Evolutionary conservation across 2,329 filamentous ascomycete species (phyloP).

Genomic region (Ophiocordyceps australis): DNA sequence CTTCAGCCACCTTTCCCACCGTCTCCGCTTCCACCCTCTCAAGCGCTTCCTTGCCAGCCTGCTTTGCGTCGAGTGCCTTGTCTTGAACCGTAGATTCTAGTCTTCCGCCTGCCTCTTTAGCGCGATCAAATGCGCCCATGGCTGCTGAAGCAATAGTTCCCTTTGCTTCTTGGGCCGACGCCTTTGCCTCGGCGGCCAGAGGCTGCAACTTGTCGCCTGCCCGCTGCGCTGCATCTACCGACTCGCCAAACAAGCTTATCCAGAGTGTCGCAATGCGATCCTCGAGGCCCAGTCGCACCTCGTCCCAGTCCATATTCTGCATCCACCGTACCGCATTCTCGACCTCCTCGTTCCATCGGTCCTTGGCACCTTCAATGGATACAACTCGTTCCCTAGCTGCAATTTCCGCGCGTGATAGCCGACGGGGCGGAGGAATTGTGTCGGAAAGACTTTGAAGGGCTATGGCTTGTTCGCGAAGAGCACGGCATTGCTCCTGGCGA

Average conservation of each 20-base stretch:
- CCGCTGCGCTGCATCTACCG: conserved; percentile 10
- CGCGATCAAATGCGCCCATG: conserved; percentile 14
- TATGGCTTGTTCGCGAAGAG: conserved; percentile 37
- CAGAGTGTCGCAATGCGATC: conserved; percentile 24
- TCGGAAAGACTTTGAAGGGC: conserved; percentile 33
- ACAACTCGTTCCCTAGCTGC: conserved; percentile 32
- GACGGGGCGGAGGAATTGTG: conserved; percentile 24
- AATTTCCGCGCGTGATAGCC: conserved; percentile 30
- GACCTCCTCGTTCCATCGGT: conserved; percentile 62
- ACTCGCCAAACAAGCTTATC: conserved; percentile 17
- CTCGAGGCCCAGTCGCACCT: conserved; percentile 40
- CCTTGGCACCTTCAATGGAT: conserved; percentile 51
- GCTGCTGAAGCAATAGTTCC: conserved; percentile 14
- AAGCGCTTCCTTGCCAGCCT: conserved; percentile 8
- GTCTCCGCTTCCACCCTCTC: conserved; percentile 5
- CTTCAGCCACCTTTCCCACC: conserved; percentile 12
- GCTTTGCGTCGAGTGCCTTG: conserved; percentile 9
- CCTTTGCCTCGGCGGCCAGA: conserved; percentile 14
- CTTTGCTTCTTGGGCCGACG: conserved; percentile 6
- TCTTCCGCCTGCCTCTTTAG: conserved; percentile 9
- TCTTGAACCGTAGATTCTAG: conserved; percentile 9
- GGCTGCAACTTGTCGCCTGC: conserved; percentile 12
- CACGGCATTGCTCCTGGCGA: conserved; percentile 37
- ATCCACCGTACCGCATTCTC: conserved; percentile 47
- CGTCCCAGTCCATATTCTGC: conserved; percentile 47